Base-by-base conservation (phyloP, 805 yeast genomes). In the Yueomyces sp. region DNA sequence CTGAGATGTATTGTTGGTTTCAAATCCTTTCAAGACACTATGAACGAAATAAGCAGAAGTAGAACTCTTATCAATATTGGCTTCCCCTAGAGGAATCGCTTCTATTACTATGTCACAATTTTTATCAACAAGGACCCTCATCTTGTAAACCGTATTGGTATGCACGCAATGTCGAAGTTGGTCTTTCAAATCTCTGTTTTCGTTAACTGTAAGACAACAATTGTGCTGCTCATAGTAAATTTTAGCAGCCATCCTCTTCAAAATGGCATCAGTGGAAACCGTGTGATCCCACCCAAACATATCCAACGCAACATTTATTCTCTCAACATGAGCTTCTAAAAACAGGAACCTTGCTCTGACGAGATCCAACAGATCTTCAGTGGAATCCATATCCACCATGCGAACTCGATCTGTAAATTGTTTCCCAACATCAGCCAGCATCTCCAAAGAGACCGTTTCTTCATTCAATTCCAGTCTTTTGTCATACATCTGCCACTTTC, bases 261-360 rank as follows among this genome's bases (percentile, higher is more conserved):
- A 19, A 19, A 19, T 19, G 19, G 19, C 37, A 5, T 34, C 37
- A 7, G n/a, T 9, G 2, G 37, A 9, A 5, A 34, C 6, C n/a
- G 5, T 5, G 5, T 5, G 64, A 3, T 59, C 63, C 64, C 76
- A 68, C 8, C 69, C 60, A 55, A 87, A 85, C 55, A 68, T 79
- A 19, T 59, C 51, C 12, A 81, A 53, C 0, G 85, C 63, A 47
- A 71, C 69, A 40, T 70, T 66, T 29, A 85, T 56, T 39, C 95
- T 67, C 40, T 72, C 70, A 40, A 70, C 65, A 62, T 86, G 95
- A 46, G 76, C 76, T 11, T 73, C 71, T 30, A 84, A 62, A 26
- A 86, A 65, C 51, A 81, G 78, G 61, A 84, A 85, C 12, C 60
- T 45, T 56, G 59, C 44, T 39, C 49, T 55, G 42, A 47, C 55